Base-by-base conservation (phyloP, 768 basidiomycete species). In the Lactarius psammicola region DNA sequence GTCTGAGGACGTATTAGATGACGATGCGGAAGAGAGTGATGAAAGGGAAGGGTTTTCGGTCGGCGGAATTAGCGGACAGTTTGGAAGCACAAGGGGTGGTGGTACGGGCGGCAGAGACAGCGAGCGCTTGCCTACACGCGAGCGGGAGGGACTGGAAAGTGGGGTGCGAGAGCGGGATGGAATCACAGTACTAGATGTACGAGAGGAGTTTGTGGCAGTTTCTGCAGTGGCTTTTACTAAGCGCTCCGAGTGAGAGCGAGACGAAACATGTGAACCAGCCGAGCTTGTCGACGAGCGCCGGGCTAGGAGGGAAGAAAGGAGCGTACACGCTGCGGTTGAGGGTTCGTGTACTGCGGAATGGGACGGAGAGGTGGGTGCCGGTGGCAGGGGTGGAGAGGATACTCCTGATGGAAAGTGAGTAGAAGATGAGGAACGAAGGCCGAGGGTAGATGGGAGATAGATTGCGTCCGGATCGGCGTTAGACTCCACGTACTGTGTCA, bases 401-500 rank as follows among this genome's bases (percentile, higher is more conserved):
- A 13, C 71, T 60, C 26, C 71, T 65, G 31, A 70, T 71, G 38
- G 66, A 70, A 58, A 53, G 71, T 36, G 69, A 51, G 60, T 68
- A 63, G 30, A 71, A 56, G 62, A 26, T 2, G 71, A 23, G 0
- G 74, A 67, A 54, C 87, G 84, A 2, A 89, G 71, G 26, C 91
- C 90, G 46, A 91, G 78, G 0, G 90, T 92, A 8, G 88, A 86
- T 7, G 90, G 90, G 1, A 92, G 75, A 13, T 78, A 70, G 56
- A 92, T 84, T 9, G 77, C 69, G n/a, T 80, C 77, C 17, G 81
- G 77, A 69, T 86, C 83, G 31, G 82, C 76, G 4, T 80, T 78
- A 11, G 86, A 84, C 60, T 82, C 86, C 42, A 89, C 80, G 71
- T 87, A 90, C 74, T 90, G 87, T 1, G 91, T 92, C 42, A 93